phyloP scores from a whole-genome alignment of 345 rosid species.

The Citrus australasica region DNA sequence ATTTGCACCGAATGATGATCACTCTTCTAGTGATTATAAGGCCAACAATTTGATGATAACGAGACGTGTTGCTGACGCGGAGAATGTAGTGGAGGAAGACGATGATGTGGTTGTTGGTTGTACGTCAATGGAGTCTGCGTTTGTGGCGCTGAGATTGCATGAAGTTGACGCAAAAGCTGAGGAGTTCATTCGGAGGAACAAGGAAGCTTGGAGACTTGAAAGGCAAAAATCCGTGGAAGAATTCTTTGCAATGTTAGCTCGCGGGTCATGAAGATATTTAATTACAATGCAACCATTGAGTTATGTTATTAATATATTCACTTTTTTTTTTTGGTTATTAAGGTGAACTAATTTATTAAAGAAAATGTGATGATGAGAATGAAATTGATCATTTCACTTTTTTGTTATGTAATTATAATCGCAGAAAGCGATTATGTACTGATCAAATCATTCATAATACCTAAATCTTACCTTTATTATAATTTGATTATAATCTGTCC shows the following conservation, averaged over 20 bases:
- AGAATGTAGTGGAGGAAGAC: neutral
- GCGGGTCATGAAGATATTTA: neutral
- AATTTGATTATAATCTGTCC: too few species aligned
- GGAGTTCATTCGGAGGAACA: slow-evolving; percentile 8
- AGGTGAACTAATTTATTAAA: neutral
- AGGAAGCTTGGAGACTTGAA: slow-evolving; percentile 14
- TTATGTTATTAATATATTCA: neutral
- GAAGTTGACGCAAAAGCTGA: slow-evolving; percentile 27
- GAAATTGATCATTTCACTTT: neutral
- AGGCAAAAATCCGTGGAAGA: slow-evolving; percentile 17
- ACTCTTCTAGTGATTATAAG: neutral
- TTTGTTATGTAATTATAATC: neutral
- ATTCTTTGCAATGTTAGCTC: slow-evolving; percentile 11
- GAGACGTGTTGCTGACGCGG: neutral
- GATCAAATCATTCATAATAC: too few species aligned
- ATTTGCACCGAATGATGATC: neutral
- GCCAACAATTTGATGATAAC: neutral
- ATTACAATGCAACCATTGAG: neutral
- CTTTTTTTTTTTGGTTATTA: too few species aligned
- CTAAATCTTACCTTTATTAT: too few species aligned
- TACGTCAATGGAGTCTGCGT: neutral
- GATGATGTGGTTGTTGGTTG: too few species aligned
- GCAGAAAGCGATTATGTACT: neutral
- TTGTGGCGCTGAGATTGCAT: neutral
- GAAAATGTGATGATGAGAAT: neutral